Base-by-base conservation (phyloP, 257 asterid species). In the Gentiana dahurica region DNA sequence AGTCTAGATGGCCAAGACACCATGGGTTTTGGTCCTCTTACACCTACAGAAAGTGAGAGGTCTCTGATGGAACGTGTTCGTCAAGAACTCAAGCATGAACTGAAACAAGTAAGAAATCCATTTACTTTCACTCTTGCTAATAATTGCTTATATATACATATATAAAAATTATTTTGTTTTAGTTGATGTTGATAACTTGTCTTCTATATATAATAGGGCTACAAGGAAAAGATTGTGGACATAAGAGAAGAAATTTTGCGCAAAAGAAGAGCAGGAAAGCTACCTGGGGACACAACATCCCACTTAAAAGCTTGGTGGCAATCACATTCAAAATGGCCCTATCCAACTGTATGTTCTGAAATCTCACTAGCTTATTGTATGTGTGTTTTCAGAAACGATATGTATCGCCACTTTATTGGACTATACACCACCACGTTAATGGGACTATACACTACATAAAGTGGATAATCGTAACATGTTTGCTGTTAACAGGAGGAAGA, bases 41-140 rank as follows among this genome's bases (percentile, higher is more conserved):
- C 83, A n/a, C 97, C 94, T 53, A 92, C 81, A 32, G 98, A 92
- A 75, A 81, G 84, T 44, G 98, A 90, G 68, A 82, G 98, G 69
- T 88, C 98, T 52, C 74, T 92, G 69, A 92, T 92, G 98, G 98
- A 92, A 76, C 94, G 98, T 3, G 98, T 92, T 61, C 75, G 98
- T 69, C 95, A 75, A 73, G 98, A 92, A 75, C 68, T 92, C n/a
- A 92, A 92, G 67, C 96, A 84, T 13, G 98, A 92, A 60, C 95
- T 92, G 55, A 92, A 92, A 81, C 96, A 85, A 94, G 98, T 91
- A 13, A 38, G 3, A 13, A 49, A 38, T 49, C 24, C 51, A 52
- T 24, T 49, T 35, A 4, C 34, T 45, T n/a, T 24, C 36, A 3
- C 8, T 24, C 10, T 12, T 11, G 49, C 2, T 13, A 12, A 12